Evolutionary conservation across 2,329 filamentous ascomycete species (phyloP).

Genomic region (Phyllosticta citrichinensis): DNA sequence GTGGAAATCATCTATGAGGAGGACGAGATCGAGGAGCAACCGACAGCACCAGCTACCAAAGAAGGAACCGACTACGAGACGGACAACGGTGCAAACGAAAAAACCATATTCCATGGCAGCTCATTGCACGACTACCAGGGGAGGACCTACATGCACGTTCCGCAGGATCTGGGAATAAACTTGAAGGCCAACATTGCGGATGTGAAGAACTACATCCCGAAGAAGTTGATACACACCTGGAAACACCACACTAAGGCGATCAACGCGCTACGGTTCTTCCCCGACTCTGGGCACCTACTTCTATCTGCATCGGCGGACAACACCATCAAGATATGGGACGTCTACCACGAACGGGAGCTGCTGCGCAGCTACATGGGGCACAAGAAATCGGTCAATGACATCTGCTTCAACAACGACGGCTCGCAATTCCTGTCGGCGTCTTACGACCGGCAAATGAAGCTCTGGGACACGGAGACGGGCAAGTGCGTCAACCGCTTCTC

Average conservation of each 20-base stretch:
- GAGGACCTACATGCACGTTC: slow-evolving; percentile 94
- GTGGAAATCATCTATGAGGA: slow-evolving; percentile 67
- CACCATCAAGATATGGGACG: slow-evolving; percentile 89
- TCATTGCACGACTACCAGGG: slow-evolving; percentile 88
- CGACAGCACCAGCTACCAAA: slow-evolving; percentile 51
- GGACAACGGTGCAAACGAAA: slow-evolving; percentile 50
- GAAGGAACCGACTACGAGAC: slow-evolving; percentile 46
- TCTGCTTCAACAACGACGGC: slow-evolving; percentile 75
- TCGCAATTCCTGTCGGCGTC: slow-evolving; percentile 82
- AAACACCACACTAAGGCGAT: slow-evolving; percentile 71
- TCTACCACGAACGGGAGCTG: slow-evolving; percentile 80
- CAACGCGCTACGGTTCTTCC: slow-evolving; percentile 84
- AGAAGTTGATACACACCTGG: slow-evolving; percentile 88
- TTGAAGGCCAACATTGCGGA: slow-evolving; percentile 71
- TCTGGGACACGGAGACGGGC: slow-evolving; percentile 97
- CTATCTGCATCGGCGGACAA: slow-evolving; percentile 83
- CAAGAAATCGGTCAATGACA: slow-evolving; percentile 78
- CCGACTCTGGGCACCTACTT: slow-evolving; percentile 74
- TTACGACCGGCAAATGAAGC: slow-evolving; percentile 91
- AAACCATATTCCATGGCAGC: slow-evolving; percentile 74
- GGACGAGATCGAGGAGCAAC: slow-evolving; percentile 52
- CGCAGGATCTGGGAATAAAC: slow-evolving; percentile 45
- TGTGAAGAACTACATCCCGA: slow-evolving; percentile 83
- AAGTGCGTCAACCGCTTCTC: slow-evolving; percentile 80
- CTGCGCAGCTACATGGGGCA: slow-evolving; percentile 88